phyloP scores from a whole-genome alignment of 495 filamentous ascomycete species.

The Annulohypoxylon moriforme region DNA sequence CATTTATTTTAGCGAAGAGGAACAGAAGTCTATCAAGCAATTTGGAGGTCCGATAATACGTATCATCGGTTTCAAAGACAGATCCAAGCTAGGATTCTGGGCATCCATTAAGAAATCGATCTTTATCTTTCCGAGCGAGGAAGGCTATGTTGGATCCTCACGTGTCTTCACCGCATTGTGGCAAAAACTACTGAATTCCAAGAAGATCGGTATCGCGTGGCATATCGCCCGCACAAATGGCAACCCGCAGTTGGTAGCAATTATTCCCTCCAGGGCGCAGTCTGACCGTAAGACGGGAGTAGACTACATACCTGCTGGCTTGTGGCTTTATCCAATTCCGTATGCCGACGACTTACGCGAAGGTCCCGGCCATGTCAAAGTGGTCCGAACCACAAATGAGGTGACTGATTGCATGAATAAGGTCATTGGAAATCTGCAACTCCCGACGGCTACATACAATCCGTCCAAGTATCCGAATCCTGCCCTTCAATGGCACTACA shows the following conservation, averaged over 20 bases:
- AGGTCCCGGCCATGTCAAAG: constrained; percentile 63
- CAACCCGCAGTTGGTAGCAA: constrained; percentile 78
- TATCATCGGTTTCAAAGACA: constrained; percentile 93
- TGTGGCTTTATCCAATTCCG: constrained; percentile 90
- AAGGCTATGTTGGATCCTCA: constrained; percentile 87
- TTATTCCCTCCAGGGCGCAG: constrained; percentile 78
- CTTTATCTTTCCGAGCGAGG: constrained; percentile 95
- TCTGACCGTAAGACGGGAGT: constrained; percentile 70
- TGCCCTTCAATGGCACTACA: constrained; percentile 97
- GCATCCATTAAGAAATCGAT: constrained; percentile 84
- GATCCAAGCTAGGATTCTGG: constrained; percentile 81
- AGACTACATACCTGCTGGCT: constrained; percentile 79
- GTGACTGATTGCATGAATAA: constrained; percentile 84
- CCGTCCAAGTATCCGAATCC: constrained; percentile 93
- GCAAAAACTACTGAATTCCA: constrained; percentile 79
- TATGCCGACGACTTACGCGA: constrained; percentile 91
- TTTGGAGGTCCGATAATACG: constrained; percentile 84
- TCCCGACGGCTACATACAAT: constrained; percentile 86
- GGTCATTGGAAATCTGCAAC: constrained; percentile 85
- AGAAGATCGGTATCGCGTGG: constrained; percentile 90
- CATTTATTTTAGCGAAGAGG: constrained; percentile 84
- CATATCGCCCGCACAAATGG: constrained; percentile 85
- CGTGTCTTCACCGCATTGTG: constrained; percentile 92
- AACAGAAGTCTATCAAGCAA: constrained; percentile 77
- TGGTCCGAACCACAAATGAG: constrained; percentile 72